Percentiles rank a stretch among this genome's conserved stretches.
Evolutionary conservation across 345 rosid species (phyloP).

Genomic region (Melastoma malabathricum): DNA sequence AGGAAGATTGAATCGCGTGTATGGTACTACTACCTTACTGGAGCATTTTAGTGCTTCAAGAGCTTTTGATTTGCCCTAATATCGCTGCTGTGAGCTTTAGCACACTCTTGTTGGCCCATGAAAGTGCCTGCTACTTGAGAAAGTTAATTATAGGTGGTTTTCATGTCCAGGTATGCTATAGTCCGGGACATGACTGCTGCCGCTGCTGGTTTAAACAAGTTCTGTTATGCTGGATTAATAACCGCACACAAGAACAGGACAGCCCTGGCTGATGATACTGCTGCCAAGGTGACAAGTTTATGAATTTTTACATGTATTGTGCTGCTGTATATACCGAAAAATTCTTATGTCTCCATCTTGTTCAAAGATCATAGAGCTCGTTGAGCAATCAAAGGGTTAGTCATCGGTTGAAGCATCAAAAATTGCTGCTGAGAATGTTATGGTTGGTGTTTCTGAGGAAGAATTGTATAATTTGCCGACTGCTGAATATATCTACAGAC

Average conservation of each 20-base stretch:
- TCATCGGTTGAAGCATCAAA: conserved; percentile 52
- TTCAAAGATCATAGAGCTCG: conserved; percentile 70
- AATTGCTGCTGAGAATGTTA: conserved; percentile 50
- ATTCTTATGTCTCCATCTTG: conserved; percentile 7
- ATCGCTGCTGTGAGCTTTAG: background rate
- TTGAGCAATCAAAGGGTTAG: conserved; percentile 86
- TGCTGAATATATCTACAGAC: conserved; percentile 51
- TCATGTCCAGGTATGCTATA: conserved; percentile 51
- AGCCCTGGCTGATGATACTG: conserved; percentile 49
- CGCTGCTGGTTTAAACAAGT: conserved; percentile 84
- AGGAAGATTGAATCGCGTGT: conserved; percentile 83
- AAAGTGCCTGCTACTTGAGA: too few species aligned
- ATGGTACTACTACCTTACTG: conserved; percentile 26
- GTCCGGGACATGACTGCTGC: conserved; percentile 98
- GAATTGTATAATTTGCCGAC: conserved; percentile 82
- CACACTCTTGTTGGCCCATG: too few species aligned
- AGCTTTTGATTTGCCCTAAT: background rate
- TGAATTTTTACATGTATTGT: background rate
- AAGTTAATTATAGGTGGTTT: background rate
- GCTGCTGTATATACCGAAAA: background rate
- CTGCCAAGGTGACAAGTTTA: conserved; percentile 35
- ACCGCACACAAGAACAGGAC: conserved; percentile 63
- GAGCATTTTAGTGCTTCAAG: conserved; percentile 2
- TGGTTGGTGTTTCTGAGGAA: conserved; percentile 72
- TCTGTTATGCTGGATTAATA: conserved; percentile 96